Percentiles rank a stretch among this genome's conserved stretches.
Evolutionary conservation across 257 asterid species (phyloP).

Genomic region (Solanum paucissectum): DNA sequence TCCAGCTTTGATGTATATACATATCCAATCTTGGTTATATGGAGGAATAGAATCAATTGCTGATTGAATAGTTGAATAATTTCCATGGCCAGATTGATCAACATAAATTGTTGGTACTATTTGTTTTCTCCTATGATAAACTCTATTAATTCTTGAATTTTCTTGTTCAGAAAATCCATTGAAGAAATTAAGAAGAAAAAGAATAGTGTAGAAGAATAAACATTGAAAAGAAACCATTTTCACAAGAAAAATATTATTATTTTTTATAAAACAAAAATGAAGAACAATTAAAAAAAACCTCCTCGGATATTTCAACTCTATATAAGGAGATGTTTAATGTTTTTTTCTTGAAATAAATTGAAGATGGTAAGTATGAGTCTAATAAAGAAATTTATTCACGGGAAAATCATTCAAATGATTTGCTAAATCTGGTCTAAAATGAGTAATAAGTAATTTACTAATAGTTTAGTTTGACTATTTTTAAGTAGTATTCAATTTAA

Average conservation of each 20-base stretch:
- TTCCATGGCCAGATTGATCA: background rate
- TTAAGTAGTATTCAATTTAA: background rate
- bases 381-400: background rate
- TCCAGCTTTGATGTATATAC: slow-evolving; percentile 5
- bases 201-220: background rate
- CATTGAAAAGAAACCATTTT: background rate
- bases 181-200: background rate
- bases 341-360: background rate
- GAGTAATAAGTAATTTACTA: background rate
- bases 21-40: background rate
- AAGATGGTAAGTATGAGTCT: background rate
- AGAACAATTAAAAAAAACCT: background rate
- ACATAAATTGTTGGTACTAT: background rate
- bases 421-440: background rate
- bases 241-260: background rate
- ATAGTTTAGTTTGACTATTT: background rate
- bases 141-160: background rate
- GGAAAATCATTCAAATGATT: background rate
- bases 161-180: background rate
- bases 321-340: background rate
- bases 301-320: background rate
- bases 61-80: background rate
- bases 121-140: background rate
- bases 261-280: background rate
- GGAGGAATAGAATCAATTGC: slow-evolving; percentile 6